These are phyloP conservation scores for Nadsonia commutata DNA, from an alignment of 1,139 yeast genomes.

Conservation along the genomic window DNA sequence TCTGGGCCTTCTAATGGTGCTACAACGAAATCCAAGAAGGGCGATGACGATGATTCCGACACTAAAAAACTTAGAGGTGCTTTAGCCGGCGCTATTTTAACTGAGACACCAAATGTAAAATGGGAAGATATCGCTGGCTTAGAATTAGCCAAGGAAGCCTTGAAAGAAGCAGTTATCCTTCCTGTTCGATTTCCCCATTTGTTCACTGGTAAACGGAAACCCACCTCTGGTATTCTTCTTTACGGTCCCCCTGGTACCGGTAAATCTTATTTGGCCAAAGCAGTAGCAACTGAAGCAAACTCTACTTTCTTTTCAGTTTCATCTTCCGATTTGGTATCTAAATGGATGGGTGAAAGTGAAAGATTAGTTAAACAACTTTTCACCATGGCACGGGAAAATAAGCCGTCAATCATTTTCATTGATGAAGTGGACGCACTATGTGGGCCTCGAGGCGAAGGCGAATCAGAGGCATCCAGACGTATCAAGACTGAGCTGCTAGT, in stretches of 20 bases:
- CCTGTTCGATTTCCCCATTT: slow-evolving; percentile 92
- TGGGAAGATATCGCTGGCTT: slow-evolving; percentile 97
- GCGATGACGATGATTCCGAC: slow-evolving; percentile 66
- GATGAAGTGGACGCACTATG: slow-evolving; percentile 97
- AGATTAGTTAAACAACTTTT: slow-evolving; percentile 88
- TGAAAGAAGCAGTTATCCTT: slow-evolving; percentile 91
- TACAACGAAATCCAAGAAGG: slow-evolving; percentile 40
- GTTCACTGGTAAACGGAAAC: slow-evolving; percentile 87
- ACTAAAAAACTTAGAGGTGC: slow-evolving; percentile 85
- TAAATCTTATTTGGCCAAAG: slow-evolving; percentile 90
- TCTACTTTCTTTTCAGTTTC: slow-evolving; percentile 92
- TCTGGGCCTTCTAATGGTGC: slow-evolving; percentile 32
- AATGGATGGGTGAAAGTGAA: slow-evolving; percentile 99
- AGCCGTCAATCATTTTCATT: slow-evolving; percentile 88
- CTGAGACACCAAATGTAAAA: slow-evolving; percentile 82
- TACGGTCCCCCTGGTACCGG: slow-evolving; percentile 99
- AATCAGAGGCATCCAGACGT: slow-evolving; percentile 90
- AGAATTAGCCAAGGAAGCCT: slow-evolving; percentile 88
- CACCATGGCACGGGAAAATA: slow-evolving; percentile 89
- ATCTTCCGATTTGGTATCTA: slow-evolving; percentile 85
- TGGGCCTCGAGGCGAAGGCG: slow-evolving; percentile 98
- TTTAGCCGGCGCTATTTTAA: slow-evolving; percentile 76
- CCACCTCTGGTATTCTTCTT: slow-evolving; percentile 77
- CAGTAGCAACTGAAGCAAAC: slow-evolving; percentile 97
- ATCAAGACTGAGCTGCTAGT: slow-evolving; percentile 92